Conservation (phyloP, 2,329 filamentous ascomycete genomes). For the Microsporum audouinii region DNA sequence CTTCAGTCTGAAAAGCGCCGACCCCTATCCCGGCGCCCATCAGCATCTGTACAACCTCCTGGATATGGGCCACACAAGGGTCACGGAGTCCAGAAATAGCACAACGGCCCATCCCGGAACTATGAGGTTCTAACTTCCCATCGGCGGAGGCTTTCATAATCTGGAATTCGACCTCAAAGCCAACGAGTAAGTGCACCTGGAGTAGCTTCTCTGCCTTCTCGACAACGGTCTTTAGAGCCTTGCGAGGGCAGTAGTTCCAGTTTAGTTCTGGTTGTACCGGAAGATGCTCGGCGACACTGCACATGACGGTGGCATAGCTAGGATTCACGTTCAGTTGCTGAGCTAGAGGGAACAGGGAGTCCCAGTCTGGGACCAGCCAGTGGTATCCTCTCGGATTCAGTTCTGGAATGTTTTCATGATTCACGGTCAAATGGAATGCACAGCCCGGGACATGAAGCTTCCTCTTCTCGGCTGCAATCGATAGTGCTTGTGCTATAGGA, state of each 20-base stretch:
- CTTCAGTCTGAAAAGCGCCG: slow-evolving; percentile 13
- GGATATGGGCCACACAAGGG: slow-evolving; percentile 1
- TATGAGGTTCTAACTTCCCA: not conserved
- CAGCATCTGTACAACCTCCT: not conserved
- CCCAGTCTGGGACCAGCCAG: slow-evolving; percentile 1
- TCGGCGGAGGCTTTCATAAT: not conserved
- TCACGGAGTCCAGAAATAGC: slow-evolving; percentile 1
- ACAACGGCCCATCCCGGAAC: not conserved
- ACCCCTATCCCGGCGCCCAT: slow-evolving; percentile 8
- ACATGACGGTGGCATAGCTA: not conserved
- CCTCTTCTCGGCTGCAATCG: not conserved
- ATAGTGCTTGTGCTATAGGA: not conserved
- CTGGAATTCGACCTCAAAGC: slow-evolving; percentile 3
- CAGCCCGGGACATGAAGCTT: not conserved
- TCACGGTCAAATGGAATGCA: not conserved
- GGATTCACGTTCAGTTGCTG: not conserved
- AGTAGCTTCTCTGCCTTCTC: not conserved
- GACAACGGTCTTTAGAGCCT: not conserved
- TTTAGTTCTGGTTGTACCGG: not conserved
- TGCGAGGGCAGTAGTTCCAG: slow-evolving; percentile 1
- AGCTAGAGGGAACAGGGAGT: not conserved
- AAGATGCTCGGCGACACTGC: not conserved
- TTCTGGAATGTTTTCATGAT: not conserved
- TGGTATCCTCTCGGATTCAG: not conserved
- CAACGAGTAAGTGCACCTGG: not conserved